Conservation (phyloP, 306 rosid species). For the Pterocarpus santalinus region DNA sequence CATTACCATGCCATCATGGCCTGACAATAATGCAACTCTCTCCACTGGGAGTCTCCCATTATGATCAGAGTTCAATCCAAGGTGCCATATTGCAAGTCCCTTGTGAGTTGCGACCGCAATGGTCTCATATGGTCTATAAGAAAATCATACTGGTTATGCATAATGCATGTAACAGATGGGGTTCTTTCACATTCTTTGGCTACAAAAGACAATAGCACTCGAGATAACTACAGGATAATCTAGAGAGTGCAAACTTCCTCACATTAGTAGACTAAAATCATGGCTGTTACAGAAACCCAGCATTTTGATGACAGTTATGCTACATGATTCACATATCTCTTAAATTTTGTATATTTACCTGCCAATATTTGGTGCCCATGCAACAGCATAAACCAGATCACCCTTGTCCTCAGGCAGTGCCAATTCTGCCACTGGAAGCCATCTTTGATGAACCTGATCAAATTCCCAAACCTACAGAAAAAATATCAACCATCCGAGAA, state of each 20-base stretch:
- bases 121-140: conserved; percentile 74
- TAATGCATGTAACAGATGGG: neutral
- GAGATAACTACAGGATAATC: conserved; percentile 13
- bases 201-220: conserved; percentile 21
- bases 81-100: conserved; percentile 87
- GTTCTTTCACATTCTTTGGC: conserved; percentile 21
- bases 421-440: conserved; percentile 98
- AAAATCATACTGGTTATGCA: conserved; percentile 40
- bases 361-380: conserved; percentile 98
- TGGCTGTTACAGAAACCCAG: conserved; percentile 22
- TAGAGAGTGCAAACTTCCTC: conserved; percentile 30
- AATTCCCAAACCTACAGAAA: conserved; percentile 86
- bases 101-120: conserved; percentile 81
- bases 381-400: conserved; percentile 76
- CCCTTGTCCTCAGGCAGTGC: conserved; percentile 71
- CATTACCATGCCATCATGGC: conserved; percentile 82
- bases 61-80: conserved; percentile 76
- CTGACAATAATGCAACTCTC: conserved; percentile 71
- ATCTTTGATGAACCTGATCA: conserved; percentile 95
- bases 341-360: conserved; percentile 59
- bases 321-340: conserved; percentile 6
- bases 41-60: conserved; percentile 83
- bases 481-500: neutral
- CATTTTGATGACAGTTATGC: conserved; percentile 21
- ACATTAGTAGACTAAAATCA: conserved; percentile 18